phyloP scores from a whole-genome alignment of 2,329 filamentous ascomycete genomes.

The Microcyclospora pomicola region DNA sequence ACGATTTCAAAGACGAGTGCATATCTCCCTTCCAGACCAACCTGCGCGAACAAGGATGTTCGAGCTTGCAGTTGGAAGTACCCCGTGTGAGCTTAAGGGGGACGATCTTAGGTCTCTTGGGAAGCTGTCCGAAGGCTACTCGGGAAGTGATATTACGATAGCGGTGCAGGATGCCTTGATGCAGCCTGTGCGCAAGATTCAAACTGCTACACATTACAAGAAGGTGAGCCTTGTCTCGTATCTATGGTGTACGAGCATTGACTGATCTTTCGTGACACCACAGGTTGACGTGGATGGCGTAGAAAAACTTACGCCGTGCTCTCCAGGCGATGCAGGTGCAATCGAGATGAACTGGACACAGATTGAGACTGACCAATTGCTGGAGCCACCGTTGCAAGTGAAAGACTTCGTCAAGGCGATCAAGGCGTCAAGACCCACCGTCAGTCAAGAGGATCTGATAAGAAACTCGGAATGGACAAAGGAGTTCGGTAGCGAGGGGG shows the following conservation, averaged over 20 bases:
- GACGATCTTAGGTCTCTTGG: slow-evolving; percentile 71
- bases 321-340: slow-evolving; percentile 73
- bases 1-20: slow-evolving; percentile 89
- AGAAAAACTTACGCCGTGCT: slow-evolving; percentile 73
- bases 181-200: slow-evolving; percentile 92
- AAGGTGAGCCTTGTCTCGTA: slow-evolving; percentile 42
- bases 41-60: slow-evolving; percentile 90
- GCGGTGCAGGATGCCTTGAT: slow-evolving; percentile 93
- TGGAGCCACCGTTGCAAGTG: slow-evolving; percentile 72
- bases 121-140: slow-evolving; percentile 80
- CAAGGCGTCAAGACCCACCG: slow-evolving; percentile 75
- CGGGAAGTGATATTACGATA: slow-evolving; percentile 88
- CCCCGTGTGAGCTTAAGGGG: slow-evolving; percentile 67
- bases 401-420: slow-evolving; percentile 93
- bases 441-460: slow-evolving; percentile 71
- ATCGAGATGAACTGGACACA: slow-evolving; percentile 91
- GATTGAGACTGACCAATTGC: slow-evolving; percentile 66
- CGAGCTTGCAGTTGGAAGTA: slow-evolving; percentile 83
- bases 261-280: background rate
- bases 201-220: slow-evolving; percentile 96
- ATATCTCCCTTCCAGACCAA: slow-evolving; percentile 82
- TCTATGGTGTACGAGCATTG: background rate
- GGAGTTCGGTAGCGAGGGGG: slow-evolving; percentile 89
- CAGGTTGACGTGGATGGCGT: slow-evolving; percentile 56
- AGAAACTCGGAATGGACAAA: slow-evolving; percentile 85